Evolutionary conservation across 176 grass and related monocot genomes (phyloP), one percentile per base, ranked within the genome.

Genomic region (Musa troglodytarum): DNA sequence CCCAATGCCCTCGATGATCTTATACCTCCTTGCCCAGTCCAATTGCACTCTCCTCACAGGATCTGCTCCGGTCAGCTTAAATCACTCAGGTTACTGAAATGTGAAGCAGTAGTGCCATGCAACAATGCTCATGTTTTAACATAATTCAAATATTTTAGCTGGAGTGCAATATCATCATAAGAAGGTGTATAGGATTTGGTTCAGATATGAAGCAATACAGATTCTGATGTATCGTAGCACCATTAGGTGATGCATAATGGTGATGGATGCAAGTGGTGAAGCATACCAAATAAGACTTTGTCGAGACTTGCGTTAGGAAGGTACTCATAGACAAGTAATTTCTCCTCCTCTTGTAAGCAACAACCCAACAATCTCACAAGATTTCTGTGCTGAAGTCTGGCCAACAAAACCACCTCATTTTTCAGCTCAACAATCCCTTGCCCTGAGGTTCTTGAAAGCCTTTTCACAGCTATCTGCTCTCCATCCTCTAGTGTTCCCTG

Each of bases 291-390:
- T 68, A 92, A 67, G 63, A 96, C 84, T 54, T 73, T 74, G 73
- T 92, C 92, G 2, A 96, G 53, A 75, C 89, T 96, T 82, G 84
- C 89, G 72, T 92, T 96, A 68, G 8, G 84, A 81, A 89, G 84
- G 15, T 89, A 89, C 77, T 92, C 86, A 51, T 96, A 92, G 55
- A 96, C 78, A 73, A 96, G 77, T 53, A 92, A 77, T 22, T 22
- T 22, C 22, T 22, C 22, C 22, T 22, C 22, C 22, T 22, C 22
- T 22, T 22, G 22, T 22, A 22, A 22, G 22, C 22, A 22, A 22
- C 22, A 22, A 22, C 22, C 22, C 22, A 22, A 22, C 22, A 22
- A 22, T 22, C 22, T 22, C 22, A 22, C 22, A 22, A 22, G 22
- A 22, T 22, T 22, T 22, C 22, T 22, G 22, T 22, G 22, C 22